phyloP scores from a whole-genome alignment of 2,329 filamentous ascomycete genomes.

The Rhinocladiella similis region DNA sequence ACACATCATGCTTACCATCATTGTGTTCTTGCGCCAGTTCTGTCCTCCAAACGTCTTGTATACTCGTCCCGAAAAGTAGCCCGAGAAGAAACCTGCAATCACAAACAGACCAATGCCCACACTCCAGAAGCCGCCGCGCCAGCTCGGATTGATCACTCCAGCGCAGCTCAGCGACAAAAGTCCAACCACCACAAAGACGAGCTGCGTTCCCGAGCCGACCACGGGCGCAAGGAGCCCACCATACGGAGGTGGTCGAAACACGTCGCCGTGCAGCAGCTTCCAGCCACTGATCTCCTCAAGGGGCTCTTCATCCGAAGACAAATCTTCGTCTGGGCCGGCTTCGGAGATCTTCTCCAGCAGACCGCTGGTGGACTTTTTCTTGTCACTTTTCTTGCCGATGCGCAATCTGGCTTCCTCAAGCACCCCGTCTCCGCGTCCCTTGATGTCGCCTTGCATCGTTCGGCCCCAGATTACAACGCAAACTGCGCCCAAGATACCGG shows the following conservation, averaged over 20 bases:
- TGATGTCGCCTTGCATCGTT: constrained; percentile 77
- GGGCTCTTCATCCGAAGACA: constrained; percentile 68
- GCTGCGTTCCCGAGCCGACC: constrained; percentile 81
- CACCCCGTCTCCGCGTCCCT: constrained; percentile 65
- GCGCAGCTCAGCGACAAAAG: constrained; percentile 72
- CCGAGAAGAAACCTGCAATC: constrained; percentile 79
- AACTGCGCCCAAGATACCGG: constrained; percentile 72
- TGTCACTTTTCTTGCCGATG: constrained; percentile 38
- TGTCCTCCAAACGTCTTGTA: constrained; percentile 81
- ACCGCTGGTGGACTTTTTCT: constrained; percentile 52
- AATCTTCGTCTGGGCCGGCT: constrained; percentile 44
- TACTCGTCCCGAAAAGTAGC: constrained; percentile 80
- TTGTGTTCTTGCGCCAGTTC: constrained; percentile 72
- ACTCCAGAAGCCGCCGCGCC: constrained; percentile 85
- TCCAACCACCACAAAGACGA: constrained; percentile 77
- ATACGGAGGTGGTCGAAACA: constrained; percentile 72
- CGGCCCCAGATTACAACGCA: constrained; percentile 79
- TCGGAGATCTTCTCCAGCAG: constrained; percentile 60
- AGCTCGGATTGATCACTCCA: constrained; percentile 80
- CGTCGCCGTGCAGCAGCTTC: constrained; percentile 86
- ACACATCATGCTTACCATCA: constrained; percentile 50
- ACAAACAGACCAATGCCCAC: constrained; percentile 81
- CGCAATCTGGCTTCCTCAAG: constrained; percentile 67
- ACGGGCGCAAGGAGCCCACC: constrained; percentile 76
- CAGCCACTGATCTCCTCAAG: constrained; percentile 81